Evolutionary conservation across 768 basidiomycete genomes (phyloP).

Genomic region (Lactifluus pinguis): DNA sequence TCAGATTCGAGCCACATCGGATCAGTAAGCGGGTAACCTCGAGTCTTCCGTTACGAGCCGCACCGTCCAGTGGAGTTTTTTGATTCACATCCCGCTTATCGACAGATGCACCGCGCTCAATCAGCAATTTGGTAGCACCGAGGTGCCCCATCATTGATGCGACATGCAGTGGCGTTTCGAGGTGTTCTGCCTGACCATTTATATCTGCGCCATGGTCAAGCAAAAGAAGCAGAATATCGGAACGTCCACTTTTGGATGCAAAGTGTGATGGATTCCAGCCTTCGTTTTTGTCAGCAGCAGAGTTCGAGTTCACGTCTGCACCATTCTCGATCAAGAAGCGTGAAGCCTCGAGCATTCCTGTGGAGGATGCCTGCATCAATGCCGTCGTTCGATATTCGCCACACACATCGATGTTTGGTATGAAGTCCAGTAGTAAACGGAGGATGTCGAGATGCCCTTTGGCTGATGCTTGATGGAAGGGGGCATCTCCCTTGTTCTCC

Average conservation of each 20-base stretch:
- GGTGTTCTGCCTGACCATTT: not conserved
- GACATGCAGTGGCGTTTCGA: not conserved
- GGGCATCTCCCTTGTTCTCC: not conserved
- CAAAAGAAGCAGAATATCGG: not conserved
- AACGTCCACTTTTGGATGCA: not conserved
- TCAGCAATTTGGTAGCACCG: not conserved
- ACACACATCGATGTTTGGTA: not conserved
- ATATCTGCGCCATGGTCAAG: not conserved
- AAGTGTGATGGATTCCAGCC: not conserved
- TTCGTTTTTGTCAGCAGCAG: too few species aligned
- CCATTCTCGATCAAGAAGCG: not conserved
- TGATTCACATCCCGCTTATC: not conserved
- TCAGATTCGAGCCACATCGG: not conserved
- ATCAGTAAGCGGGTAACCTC: not conserved
- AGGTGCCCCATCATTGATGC: not conserved
- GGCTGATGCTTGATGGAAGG: not conserved
- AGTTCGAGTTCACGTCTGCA: not conserved
- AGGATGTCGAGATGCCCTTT: not conserved
- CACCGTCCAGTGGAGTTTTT: not conserved
- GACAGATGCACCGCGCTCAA: not conserved
- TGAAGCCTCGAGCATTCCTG: not conserved
- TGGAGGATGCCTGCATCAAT: not conserved
- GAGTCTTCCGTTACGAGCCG: not conserved
- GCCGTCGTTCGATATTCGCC: fast-evolving
- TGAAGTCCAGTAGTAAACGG: not conserved